phyloP scores from a whole-genome alignment of 2,329 filamentous ascomycete species.

The Pseudogymnoascus sp. region DNA sequence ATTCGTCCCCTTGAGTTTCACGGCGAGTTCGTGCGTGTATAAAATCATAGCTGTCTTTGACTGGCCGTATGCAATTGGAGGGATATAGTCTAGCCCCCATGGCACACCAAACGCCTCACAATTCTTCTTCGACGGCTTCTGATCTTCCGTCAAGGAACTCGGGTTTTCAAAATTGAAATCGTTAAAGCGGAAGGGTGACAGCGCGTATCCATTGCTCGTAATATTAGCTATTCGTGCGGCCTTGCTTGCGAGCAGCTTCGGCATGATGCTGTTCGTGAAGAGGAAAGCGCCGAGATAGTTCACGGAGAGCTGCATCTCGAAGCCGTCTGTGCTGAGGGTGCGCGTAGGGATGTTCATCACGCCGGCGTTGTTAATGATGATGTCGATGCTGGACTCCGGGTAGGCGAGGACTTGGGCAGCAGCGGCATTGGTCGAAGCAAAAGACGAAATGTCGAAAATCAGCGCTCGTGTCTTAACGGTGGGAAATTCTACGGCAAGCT shows the following conservation, averaged over 20 bases:
- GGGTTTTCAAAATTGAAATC: slow-evolving; percentile 13
- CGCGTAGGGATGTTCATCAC: slow-evolving; percentile 13
- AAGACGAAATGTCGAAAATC: slow-evolving; percentile 30
- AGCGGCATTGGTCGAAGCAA: slow-evolving; percentile 28
- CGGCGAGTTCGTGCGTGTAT: slow-evolving; percentile 3
- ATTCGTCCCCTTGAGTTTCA: neutral
- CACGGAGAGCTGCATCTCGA: slow-evolving; percentile 18
- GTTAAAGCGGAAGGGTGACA: slow-evolving; percentile 25
- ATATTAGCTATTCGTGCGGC: slow-evolving; percentile 15
- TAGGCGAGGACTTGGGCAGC: slow-evolving; percentile 26
- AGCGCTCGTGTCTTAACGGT: slow-evolving; percentile 27
- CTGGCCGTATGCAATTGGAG: slow-evolving; percentile 32
- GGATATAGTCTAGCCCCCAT: slow-evolving; percentile 21
- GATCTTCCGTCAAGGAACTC: neutral
- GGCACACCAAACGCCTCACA: slow-evolving; percentile 14
- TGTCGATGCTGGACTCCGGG: slow-evolving; percentile 13
- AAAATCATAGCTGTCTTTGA: slow-evolving; percentile 37
- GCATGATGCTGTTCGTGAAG: slow-evolving; percentile 16
- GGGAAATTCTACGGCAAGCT: slow-evolving; percentile 25
- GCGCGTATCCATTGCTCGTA: slow-evolving; percentile 15
- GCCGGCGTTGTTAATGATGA: slow-evolving; percentile 20
- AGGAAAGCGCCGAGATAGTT: slow-evolving; percentile 19
- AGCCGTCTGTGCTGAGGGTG: slow-evolving; percentile 12
- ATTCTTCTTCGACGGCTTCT: neutral
- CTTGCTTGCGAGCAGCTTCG: neutral